Percentiles rank a stretch among this genome's conserved stretches.
These are phyloP conservation scores for Geoglossum cookeanum DNA, from an alignment of 2,329 filamentous ascomycete species.

Conservation along the genomic window DNA sequence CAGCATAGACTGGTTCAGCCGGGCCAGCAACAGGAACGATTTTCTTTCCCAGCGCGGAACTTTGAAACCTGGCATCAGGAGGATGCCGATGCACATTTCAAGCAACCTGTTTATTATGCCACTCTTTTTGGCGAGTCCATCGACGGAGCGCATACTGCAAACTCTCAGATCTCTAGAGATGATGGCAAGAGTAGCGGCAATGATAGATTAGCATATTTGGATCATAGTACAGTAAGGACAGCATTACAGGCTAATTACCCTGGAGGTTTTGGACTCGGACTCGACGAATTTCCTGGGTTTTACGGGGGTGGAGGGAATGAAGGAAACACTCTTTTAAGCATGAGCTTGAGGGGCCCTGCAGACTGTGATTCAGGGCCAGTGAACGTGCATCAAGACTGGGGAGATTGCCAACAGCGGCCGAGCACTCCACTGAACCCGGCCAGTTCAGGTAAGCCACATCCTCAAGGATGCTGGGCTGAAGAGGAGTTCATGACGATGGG, in stretches of 20 bases:
- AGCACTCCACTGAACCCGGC: slow-evolving; percentile 44
- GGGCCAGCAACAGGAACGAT: slow-evolving; percentile 31
- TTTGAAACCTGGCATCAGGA: background rate
- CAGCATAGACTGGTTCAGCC: slow-evolving; percentile 69
- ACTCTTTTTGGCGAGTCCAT: background rate
- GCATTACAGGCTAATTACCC: slow-evolving; percentile 7
- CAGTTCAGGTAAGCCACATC: slow-evolving; percentile 32
- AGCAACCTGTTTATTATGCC: background rate
- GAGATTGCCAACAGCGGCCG: slow-evolving; percentile 28
- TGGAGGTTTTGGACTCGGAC: slow-evolving; percentile 7
- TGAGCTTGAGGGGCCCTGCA: background rate
- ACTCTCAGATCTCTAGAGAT: background rate
- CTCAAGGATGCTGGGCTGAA: background rate
- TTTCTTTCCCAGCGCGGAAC: background rate
- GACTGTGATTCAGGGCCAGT: background rate
- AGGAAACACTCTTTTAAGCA: background rate
- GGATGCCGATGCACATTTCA: background rate
- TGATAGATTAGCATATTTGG: background rate
- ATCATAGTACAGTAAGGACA: background rate
- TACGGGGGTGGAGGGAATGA: background rate
- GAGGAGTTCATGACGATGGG: background rate
- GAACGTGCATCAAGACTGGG: slow-evolving; percentile 12
- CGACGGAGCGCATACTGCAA: background rate
- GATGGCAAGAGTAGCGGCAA: background rate
- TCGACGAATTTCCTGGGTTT: slow-evolving; percentile 3